Conservation (phyloP, 2,329 filamentous ascomycete species). For the Fusarium tuaranense region DNA sequence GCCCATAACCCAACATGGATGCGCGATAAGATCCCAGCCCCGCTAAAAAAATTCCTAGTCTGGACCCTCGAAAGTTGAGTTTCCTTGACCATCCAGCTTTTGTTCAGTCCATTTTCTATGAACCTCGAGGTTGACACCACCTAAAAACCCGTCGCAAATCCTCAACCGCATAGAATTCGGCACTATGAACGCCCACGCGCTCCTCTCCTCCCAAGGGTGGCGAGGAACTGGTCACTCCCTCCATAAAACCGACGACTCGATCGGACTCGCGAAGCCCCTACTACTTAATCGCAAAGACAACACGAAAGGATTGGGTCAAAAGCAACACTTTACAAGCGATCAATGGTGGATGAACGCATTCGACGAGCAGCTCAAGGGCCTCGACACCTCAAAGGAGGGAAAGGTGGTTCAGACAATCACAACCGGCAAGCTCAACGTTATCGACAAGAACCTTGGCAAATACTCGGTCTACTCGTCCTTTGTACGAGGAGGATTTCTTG, state of each 20-base stretch:
- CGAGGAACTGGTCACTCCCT: conserved; percentile 89
- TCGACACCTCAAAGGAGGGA: conserved; percentile 73
- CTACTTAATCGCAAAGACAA: conserved; percentile 86
- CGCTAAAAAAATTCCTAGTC: conserved; percentile 45
- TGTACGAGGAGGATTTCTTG: conserved; percentile 81
- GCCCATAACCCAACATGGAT: neutral
- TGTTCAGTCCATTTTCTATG: neutral
- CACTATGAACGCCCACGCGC: conserved; percentile 84
- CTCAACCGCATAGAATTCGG: too few relatives aligned
- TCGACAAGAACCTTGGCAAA: conserved; percentile 65
- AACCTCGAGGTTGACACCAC: neutral
- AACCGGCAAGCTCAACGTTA: conserved; percentile 66
- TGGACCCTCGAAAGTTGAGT: conserved; percentile 4
- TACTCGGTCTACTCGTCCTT: conserved; percentile 86
- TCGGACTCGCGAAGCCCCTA: conserved; percentile 85
- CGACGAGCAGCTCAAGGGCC: conserved; percentile 86
- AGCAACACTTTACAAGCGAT: conserved; percentile 75
- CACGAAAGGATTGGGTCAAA: conserved; percentile 83
- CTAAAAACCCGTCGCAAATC: neutral
- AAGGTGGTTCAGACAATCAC: conserved; percentile 67
- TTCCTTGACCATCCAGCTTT: conserved; percentile 7
- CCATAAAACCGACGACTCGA: conserved; percentile 77
- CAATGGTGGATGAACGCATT: conserved; percentile 99
- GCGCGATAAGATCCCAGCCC: conserved; percentile 38
- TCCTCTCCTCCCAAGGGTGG: conserved; percentile 91